Evolutionary conservation across 306 rosid species (phyloP).

Genomic region (Ceratonia siliqua): DNA sequence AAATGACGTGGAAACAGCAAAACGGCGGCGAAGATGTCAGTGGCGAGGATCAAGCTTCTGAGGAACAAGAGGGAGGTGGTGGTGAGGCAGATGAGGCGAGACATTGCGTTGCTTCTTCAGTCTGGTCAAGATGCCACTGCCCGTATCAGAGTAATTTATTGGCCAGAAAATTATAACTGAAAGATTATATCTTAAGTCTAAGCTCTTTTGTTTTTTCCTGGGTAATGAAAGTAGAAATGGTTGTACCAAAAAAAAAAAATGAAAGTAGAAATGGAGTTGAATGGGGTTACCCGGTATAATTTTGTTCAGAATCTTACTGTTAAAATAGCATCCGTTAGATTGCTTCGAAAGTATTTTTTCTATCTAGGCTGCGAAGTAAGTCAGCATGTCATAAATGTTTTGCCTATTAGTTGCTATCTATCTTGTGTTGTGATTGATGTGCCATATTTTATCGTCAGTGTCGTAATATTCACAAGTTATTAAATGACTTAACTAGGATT

Average conservation of each 20-base stretch:
- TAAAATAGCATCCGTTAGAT: not conserved
- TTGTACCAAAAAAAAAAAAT: too few relatives aligned
- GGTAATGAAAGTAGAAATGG: too few relatives aligned
- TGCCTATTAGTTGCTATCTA: not conserved
- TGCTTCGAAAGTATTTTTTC: not conserved
- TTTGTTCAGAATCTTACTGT: not conserved
- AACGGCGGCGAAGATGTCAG: slow-evolving; percentile 98
- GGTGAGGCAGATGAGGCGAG: slow-evolving; percentile 97
- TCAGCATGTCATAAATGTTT: not conserved
- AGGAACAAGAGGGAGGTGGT: slow-evolving; percentile 90
- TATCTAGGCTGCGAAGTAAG: not conserved
- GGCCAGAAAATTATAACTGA: not conserved
- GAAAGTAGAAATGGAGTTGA: not conserved
- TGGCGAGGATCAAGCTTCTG: slow-evolving; percentile 93
- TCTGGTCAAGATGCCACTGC: slow-evolving; percentile 99
- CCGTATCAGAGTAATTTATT: slow-evolving; percentile 74
- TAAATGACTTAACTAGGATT: not conserved
- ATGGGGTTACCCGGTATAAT: not conserved
- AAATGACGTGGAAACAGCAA: slow-evolving; percentile 55
- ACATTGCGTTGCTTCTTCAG: slow-evolving; percentile 88
- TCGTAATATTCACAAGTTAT: not conserved
- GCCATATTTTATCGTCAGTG: not conserved
- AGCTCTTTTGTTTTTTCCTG: not conserved
- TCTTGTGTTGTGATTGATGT: not conserved
- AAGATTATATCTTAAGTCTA: not conserved